Evolutionary conservation across 768 basidiomycete genomes (phyloP).

Genomic region (Tephrocybe rancida): DNA sequence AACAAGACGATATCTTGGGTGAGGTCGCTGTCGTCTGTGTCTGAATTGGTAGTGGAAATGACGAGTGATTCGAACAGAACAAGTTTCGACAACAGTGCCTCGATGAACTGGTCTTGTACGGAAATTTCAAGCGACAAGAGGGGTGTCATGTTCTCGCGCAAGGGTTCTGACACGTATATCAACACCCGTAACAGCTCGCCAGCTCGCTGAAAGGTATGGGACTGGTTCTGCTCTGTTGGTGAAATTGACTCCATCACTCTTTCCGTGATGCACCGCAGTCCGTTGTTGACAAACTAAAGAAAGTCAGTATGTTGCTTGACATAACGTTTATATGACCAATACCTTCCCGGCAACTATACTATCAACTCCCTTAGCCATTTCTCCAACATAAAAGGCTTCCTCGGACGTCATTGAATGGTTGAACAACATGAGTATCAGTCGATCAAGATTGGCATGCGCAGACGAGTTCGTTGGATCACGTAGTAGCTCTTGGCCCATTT

Average conservation of each 20-base stretch:
- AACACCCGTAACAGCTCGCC: slow-evolving; percentile 74
- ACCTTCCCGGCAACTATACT: slow-evolving; percentile 71
- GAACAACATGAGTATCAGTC: slow-evolving; percentile 67
- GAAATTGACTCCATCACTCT: slow-evolving; percentile 43
- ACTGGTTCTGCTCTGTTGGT: slow-evolving; percentile 24
- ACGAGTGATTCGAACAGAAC: slow-evolving; percentile 39
- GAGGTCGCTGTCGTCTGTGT: slow-evolving; percentile 21
- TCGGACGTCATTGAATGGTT: slow-evolving; percentile 75
- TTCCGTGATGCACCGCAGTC: slow-evolving; percentile 64
- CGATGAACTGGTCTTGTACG: slow-evolving; percentile 61
- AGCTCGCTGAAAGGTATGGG: slow-evolving; percentile 49
- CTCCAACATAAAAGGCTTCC: slow-evolving; percentile 83
- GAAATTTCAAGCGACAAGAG: slow-evolving; percentile 52
- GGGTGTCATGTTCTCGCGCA: slow-evolving; percentile 46
- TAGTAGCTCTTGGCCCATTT: slow-evolving; percentile 68
- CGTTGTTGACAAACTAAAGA: slow-evolving; percentile 72
- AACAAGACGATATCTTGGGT: slow-evolving; percentile 56
- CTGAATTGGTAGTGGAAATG: slow-evolving; percentile 19
- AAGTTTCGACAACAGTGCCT: slow-evolving; percentile 49
- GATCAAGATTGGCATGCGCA: slow-evolving; percentile 67
- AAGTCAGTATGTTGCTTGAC: not conserved
- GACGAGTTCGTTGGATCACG: slow-evolving; percentile 54
- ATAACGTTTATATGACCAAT: slow-evolving; percentile 4
- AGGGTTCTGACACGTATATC: slow-evolving; percentile 67
- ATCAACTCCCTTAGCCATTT: slow-evolving; percentile 75